A percentile compares a stretch with the other conserved stretches of the same genome.
Conservation (phyloP, 768 basidiomycete genomes). For the Chalciporus pseudorubinellus region DNA sequence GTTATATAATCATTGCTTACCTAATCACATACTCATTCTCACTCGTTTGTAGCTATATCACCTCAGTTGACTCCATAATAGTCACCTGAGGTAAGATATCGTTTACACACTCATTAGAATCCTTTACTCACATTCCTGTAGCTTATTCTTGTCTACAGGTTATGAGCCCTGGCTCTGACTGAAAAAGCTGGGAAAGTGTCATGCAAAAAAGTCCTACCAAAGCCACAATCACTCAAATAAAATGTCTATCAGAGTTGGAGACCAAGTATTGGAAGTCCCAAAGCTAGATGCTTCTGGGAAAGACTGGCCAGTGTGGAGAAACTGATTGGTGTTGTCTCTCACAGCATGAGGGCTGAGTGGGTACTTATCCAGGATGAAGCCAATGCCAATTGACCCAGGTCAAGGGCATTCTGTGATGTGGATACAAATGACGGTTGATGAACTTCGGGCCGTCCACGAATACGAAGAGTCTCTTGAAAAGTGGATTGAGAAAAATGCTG, state of each 20-base stretch:
- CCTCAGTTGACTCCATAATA: not conserved
- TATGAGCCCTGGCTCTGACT: too few species aligned
- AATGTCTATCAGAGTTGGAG: not conserved
- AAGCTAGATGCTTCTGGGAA: conserved; percentile 10
- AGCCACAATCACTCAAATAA: not conserved
- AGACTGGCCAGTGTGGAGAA: not conserved
- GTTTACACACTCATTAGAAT: too few species aligned
- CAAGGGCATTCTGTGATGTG: not conserved
- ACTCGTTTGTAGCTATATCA: not conserved
- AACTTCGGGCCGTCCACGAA: conserved; percentile 1
- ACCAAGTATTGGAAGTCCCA: not conserved
- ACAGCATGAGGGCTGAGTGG: not conserved
- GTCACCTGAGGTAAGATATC: too few species aligned
- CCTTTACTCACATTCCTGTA: not conserved
- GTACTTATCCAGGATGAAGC: not conserved
- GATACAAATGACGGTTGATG: not conserved
- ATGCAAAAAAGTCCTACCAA: too few species aligned
- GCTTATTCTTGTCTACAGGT: not conserved
- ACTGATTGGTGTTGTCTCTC: not conserved
- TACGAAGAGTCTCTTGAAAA: not conserved
- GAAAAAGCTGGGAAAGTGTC: too few species aligned
- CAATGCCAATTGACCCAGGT: not conserved
- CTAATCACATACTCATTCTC: not conserved
- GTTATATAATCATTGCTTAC: not conserved
- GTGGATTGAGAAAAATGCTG: conserved; percentile 24